Evolutionary conservation across 2,329 filamentous ascomycete genomes (phyloP).

Genomic region (Ceratocystis alfenasii): DNA sequence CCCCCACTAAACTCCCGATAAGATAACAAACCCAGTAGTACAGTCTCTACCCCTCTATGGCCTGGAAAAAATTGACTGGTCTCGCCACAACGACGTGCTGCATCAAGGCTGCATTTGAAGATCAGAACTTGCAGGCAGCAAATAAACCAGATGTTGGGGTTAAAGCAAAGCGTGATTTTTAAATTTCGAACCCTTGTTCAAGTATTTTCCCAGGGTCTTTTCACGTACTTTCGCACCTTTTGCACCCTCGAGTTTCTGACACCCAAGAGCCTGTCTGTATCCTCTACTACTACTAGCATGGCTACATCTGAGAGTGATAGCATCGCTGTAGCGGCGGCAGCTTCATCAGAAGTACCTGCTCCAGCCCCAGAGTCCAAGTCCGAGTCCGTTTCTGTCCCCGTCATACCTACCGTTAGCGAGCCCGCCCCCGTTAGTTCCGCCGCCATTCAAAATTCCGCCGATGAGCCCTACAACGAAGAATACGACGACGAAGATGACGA

Average conservation of each 20-base stretch:
- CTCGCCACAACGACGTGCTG: not conserved
- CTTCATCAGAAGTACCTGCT: slow-evolving; percentile 23
- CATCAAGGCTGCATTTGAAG: slow-evolving; percentile 1
- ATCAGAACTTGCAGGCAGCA: not conserved
- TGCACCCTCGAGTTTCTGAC: slow-evolving; percentile 22
- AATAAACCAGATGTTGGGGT: slow-evolving; percentile 28
- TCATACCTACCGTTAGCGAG: not conserved
- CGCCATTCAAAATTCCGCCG: slow-evolving; percentile 23
- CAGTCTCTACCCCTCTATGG: slow-evolving; percentile 9
- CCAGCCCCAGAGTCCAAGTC: slow-evolving; percentile 14
- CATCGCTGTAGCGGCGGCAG: not conserved
- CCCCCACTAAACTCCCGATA: slow-evolving; percentile 7
- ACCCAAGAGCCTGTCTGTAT: slow-evolving; percentile 27
- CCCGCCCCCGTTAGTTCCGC: slow-evolving; percentile 14
- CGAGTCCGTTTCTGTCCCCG: not conserved
- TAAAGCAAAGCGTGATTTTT: slow-evolving; percentile 7
- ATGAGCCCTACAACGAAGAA: slow-evolving; percentile 41
- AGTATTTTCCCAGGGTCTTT: slow-evolving; percentile 10
- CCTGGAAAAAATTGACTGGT: slow-evolving; percentile 7
- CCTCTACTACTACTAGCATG: slow-evolving; percentile 23
- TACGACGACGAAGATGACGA: slow-evolving; percentile 53
- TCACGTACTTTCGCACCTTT: slow-evolving; percentile 12
- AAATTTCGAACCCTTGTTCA: slow-evolving; percentile 15
- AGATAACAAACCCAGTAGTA: slow-evolving; percentile 11
- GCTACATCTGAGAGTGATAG: slow-evolving; percentile 16